Conservation (phyloP, 73 alveolate genomes). For the Tetrahymena thermophila region DNA sequence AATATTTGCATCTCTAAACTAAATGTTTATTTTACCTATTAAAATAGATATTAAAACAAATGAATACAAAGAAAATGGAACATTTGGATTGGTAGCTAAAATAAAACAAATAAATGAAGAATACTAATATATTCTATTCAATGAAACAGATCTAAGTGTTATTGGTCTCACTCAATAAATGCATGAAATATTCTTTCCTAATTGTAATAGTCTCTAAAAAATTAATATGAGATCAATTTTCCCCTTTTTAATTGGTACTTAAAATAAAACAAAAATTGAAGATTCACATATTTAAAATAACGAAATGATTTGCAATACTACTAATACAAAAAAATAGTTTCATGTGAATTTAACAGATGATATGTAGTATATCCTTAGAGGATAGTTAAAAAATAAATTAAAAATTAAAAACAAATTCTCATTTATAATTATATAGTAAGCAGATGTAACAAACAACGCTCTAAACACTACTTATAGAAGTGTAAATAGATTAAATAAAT, state of each 20-base stretch:
- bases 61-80: no score
- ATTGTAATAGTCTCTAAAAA: no score
- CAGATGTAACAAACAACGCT: neutral
- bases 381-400: no score
- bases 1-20: neutral
- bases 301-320: neutral
- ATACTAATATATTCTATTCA: neutral
- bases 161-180: neutral
- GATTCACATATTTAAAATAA: neutral
- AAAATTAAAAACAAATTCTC: no score
- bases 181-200: neutral
- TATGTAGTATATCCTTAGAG: no score
- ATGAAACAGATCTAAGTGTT: neutral
- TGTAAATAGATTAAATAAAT: no score
- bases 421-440: no score
- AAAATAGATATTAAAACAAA: neutral
- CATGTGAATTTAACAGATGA: neutral
- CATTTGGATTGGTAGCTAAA: neutral
- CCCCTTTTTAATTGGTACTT: neutral
- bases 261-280: no score
- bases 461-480: neutral
- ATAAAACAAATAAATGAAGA: no score
- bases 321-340: no score
- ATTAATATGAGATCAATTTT: no score
- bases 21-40: neutral